Evolutionary conservation across 2,329 filamentous ascomycete genomes (phyloP), one percentile per base, ranked within the genome.

Genomic region (Purpureocillium lavendulum): DNA sequence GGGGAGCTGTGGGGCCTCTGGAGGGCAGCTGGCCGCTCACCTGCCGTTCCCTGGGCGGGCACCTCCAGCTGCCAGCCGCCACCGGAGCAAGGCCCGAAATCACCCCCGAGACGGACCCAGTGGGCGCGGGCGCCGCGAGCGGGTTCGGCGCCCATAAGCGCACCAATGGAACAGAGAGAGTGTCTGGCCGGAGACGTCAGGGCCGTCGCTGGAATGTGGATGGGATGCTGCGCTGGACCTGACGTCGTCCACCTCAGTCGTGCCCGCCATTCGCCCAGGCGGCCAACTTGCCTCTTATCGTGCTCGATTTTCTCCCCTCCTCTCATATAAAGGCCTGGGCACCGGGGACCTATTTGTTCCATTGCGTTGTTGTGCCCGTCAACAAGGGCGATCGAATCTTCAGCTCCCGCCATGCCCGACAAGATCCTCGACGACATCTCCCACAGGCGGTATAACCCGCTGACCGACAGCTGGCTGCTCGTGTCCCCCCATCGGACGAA

Each of bases 401-500:
- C 8, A 7, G 26, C 26, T 14, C n/a, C 13, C 6, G 64, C 45
- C 35, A 89, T 88, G 84, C 75, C 78, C 8, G 81, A 84, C 56
- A 73, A 78, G 48, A 80, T 90, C 36, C 80, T 98, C 37, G 82
- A 97, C 70, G 90, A 98, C 61, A 97, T 98, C 55, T 95, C 92
- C 32, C 92, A 98, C 60, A 76, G 92, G 54, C 83, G 92, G 59
- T 97, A 84, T 63, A 98, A 98, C 60, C 86, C 87, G 39, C 73
- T 98, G 45, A 83, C 86, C 49, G 88, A 87, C 45, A 87, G 84
- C 45, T 94, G 89, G 84, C 75, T 98, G 44, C 76, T 98, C 30
- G 92, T 98, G 12, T 97, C 92, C 13, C 92, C 92, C 45, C 92
- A 98, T 64, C 75, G 92, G 40, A 97, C 89, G 39, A 97, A 97